These are phyloP conservation scores for Phytophthora quininea DNA, from an alignment of 352 stramenopile genomes.

Conservation along the genomic window DNA sequence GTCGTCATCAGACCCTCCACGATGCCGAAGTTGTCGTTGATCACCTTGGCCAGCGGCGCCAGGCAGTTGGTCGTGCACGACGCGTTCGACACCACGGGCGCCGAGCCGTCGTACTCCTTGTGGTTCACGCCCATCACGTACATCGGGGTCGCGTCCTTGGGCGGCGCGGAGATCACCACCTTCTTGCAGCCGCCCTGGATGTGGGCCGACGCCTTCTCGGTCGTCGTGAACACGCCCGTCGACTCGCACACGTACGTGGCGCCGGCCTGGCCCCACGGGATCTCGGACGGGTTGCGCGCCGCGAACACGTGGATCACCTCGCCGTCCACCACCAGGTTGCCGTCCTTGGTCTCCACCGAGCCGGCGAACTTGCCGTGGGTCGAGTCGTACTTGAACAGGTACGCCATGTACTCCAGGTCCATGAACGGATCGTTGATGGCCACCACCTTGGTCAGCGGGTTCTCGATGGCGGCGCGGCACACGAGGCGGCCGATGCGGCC, in stretches of 20 bases:
- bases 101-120: constrained; percentile 90
- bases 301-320: constrained; percentile 93
- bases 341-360: constrained; percentile 79
- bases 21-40: constrained; percentile 99
- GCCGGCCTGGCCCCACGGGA: constrained; percentile 89
- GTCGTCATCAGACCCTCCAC: constrained; percentile 99
- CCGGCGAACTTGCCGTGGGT: constrained; percentile 90
- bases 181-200: constrained; percentile 93
- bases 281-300: constrained; percentile 93
- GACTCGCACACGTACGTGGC: constrained; percentile 96
- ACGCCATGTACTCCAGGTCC: constrained; percentile 95
- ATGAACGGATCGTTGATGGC: constrained; percentile 97
- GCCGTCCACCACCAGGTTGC: constrained; percentile 91
- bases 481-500: constrained; percentile 98
- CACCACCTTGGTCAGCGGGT: constrained; percentile 88
- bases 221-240: constrained; percentile 78
- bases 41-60: constrained; percentile 97
- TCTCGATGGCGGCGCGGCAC: constrained; percentile 88
- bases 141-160: constrained; percentile 96
- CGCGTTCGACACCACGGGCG: constrained; percentile 97
- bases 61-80: constrained; percentile 99
- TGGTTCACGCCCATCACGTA: constrained; percentile 99
- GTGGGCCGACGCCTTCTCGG: constrained; percentile 93
- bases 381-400: constrained; percentile 93
- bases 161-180: constrained; percentile 96